Conservation (phyloP, 2,329 filamentous ascomycete genomes). For the Beauveria sp. region DNA sequence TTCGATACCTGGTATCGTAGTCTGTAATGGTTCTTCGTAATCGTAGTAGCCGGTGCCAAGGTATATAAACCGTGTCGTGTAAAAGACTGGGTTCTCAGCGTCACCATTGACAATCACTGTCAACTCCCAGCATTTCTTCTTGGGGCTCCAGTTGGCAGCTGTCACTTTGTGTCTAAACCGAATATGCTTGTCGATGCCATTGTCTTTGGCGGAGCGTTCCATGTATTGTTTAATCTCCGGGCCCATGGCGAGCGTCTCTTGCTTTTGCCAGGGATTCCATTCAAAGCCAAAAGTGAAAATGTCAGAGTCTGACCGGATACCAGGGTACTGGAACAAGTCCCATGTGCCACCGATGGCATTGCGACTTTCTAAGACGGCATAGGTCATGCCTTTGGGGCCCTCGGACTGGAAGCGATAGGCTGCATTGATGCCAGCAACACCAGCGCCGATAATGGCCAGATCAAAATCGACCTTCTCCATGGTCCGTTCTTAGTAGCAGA, state of each 20-base stretch:
- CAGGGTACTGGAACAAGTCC: slow-evolving; percentile 68
- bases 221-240: slow-evolving; percentile 41
- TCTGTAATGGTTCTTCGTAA: slow-evolving; percentile 50
- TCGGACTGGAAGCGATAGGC: slow-evolving; percentile 59
- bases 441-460: slow-evolving; percentile 63
- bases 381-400: slow-evolving; percentile 43
- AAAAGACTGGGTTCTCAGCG: not conserved
- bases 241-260: too few relatives aligned
- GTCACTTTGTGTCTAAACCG: too few relatives aligned
- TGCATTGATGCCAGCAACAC: slow-evolving; percentile 68
- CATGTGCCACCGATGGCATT: slow-evolving; percentile 65
- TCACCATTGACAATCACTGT: not conserved
- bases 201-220: slow-evolving; percentile 31
- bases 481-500: too few relatives aligned
- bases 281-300: slow-evolving; percentile 28
- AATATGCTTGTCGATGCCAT: too few relatives aligned
- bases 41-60: slow-evolving; percentile 58
- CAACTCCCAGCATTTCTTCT: too few relatives aligned
- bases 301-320: slow-evolving; percentile 55
- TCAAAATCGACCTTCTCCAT: slow-evolving; percentile 28
- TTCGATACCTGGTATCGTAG: slow-evolving; percentile 35
- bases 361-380: slow-evolving; percentile 63
- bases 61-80: slow-evolving; percentile 44
- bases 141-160: too few relatives aligned
- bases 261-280: not conserved